These are phyloP conservation scores for Umbilicaria muhlenbergii DNA, from an alignment of 495 filamentous ascomycete genomes.

Conservation along the genomic window DNA sequence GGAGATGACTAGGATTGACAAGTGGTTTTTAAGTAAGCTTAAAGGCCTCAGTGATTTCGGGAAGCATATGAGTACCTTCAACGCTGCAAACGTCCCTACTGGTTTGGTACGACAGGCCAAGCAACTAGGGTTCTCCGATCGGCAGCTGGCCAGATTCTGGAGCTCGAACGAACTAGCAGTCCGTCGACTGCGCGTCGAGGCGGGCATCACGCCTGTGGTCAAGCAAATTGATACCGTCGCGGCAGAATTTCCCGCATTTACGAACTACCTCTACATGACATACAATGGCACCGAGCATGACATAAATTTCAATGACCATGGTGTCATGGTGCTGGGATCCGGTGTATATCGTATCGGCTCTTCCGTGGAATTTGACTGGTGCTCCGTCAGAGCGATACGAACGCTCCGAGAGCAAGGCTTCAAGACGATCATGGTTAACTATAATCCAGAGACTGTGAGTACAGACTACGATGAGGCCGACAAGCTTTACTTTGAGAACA, in stretches of 20 bases:
- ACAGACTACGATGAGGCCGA: constrained; percentile 98
- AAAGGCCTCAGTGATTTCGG: constrained; percentile 83
- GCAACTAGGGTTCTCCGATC: constrained; percentile 84
- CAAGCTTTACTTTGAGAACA: constrained; percentile 92
- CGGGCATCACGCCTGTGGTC: constrained; percentile 72
- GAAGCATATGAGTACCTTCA: constrained; percentile 57
- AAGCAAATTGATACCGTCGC: constrained; percentile 99
- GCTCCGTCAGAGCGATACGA: constrained; percentile 88
- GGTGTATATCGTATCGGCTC: constrained; percentile 97
- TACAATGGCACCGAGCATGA: constrained; percentile 89
- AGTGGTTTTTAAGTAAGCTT: constrained; percentile 77
- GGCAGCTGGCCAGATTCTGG: constrained; percentile 87
- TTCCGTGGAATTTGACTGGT: constrained; percentile 98
- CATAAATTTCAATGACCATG: constrained; percentile 69
- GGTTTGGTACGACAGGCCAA: constrained; percentile 66
- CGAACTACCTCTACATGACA: constrained; percentile 94
- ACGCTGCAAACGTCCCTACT: constrained; percentile 46
- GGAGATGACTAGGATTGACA: constrained; percentile 84
- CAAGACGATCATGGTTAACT: constrained; percentile 99
- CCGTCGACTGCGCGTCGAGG: constrained; percentile 63
- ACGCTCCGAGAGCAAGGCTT: constrained; percentile 74
- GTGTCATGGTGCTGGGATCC: constrained; percentile 91
- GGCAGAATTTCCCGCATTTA: constrained; percentile 87
- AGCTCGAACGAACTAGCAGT: constrained; percentile 84
- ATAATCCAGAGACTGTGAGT: constrained; percentile 86